Percentiles rank a stretch among this genome's conserved stretches.
These are phyloP conservation scores for Penicillium ucsense DNA, from an alignment of 495 filamentous ascomycete species.

Conservation along the genomic window DNA sequence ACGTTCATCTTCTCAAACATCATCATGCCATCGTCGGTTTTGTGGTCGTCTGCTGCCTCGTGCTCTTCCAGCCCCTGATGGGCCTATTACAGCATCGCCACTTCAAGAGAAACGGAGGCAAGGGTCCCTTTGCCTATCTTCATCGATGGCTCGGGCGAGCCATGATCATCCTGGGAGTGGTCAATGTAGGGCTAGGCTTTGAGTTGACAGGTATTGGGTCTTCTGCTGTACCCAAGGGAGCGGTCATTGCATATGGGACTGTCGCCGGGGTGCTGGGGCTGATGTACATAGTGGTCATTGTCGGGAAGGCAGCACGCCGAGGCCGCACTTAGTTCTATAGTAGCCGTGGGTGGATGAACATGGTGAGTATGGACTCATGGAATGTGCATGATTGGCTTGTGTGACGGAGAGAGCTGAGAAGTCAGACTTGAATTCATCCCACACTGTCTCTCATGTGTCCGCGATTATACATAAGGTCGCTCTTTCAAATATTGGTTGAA, in stretches of 20 bases:
- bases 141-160: conserved; percentile 67
- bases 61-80: conserved; percentile 54
- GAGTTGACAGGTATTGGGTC: conserved; percentile 22
- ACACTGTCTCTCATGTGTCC: too few species aligned
- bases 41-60: conserved; percentile 42
- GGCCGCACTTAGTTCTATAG: neutral
- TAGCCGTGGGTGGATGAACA: too few species aligned
- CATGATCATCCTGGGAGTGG: conserved; percentile 51
- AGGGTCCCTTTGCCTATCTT: conserved; percentile 43
- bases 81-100: conserved; percentile 56
- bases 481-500: too few species aligned
- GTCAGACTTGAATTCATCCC: too few species aligned
- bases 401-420: too few species aligned
- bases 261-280: conserved; percentile 45
- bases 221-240: conserved; percentile 17
- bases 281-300: conserved; percentile 29
- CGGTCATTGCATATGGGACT: conserved; percentile 50
- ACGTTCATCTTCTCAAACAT: conserved; percentile 10
- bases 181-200: conserved; percentile 69
- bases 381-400: too few species aligned
- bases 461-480: too few species aligned
- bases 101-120: conserved; percentile 36
- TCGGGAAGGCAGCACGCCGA: neutral
- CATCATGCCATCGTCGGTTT: conserved; percentile 49
- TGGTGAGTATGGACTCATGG: too few species aligned